These are phyloP conservation scores for Aureobasidium sp. DNA, from an alignment of 2,329 filamentous ascomycete genomes.

Conservation along the genomic window DNA sequence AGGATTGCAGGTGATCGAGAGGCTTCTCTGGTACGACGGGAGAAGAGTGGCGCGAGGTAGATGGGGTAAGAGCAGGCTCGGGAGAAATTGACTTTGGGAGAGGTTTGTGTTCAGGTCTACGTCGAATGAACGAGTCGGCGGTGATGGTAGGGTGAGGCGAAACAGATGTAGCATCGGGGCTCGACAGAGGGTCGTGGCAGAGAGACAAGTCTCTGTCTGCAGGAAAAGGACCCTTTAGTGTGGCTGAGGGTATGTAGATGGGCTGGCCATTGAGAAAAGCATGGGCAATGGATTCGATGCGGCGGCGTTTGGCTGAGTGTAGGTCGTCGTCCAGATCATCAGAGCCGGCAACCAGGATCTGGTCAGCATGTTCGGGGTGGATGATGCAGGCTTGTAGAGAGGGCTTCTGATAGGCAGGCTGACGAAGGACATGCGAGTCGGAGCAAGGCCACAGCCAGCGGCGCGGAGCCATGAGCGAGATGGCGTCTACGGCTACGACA, in stretches of 20 bases:
- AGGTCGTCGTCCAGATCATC: constrained; percentile 44
- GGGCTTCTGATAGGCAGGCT: constrained; percentile 5
- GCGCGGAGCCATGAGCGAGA: constrained; percentile 1
- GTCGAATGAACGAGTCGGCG: constrained; percentile 7
- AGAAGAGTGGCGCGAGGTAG: neutral
- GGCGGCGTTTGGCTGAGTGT: constrained; percentile 41
- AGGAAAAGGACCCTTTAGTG: constrained; percentile 53
- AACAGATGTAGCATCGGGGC: neutral
- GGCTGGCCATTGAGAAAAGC: constrained; percentile 49
- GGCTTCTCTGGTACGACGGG: neutral
- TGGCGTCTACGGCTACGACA: neutral
- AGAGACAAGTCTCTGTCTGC: constrained; percentile 1
- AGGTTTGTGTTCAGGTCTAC: neutral
- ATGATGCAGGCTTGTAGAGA: neutral
- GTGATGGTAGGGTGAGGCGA: constrained; percentile 2
- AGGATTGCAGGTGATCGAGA: neutral
- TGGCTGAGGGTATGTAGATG: constrained; percentile 52
- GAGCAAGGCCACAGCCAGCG: constrained; percentile 15
- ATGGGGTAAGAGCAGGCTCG: constrained; percentile 8
- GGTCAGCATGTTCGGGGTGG: constrained; percentile 18
- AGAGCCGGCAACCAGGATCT: constrained; percentile 50
- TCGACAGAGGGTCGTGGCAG: neutral
- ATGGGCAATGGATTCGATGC: constrained; percentile 52
- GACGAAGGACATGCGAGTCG: constrained; percentile 11
- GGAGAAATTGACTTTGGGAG: constrained; percentile 4